Evolutionary conservation across 495 filamentous ascomycete species (phyloP), one percentile per base, ranked within the genome.

Genomic region (Aspergillus kassunensis): DNA sequence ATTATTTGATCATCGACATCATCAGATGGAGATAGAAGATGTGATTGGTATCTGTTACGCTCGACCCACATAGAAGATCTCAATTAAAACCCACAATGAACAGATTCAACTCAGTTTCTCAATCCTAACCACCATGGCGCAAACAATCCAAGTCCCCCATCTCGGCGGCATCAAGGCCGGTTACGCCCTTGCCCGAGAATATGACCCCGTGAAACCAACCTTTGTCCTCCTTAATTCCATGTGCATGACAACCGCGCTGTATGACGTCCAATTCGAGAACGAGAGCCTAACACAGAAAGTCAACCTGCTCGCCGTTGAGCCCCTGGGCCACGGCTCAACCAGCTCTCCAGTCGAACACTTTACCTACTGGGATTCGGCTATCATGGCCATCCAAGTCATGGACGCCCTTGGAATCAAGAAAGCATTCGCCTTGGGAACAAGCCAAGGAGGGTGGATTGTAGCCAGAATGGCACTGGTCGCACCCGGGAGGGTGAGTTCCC

Each of bases 391-490:
- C 30, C 73, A 79, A 51, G 71, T 79, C 20, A 60, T 81, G 65
- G 74, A 82, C 25, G 70, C 69, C 4, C 61, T 88, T 16, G 71
- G 74, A 1, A 72, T 87, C 35, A 49, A 75, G 49, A 81, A 84
- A 65, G 80, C 77, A 1, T 86, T 82, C 59, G 76, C 71, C 0
- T 63, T 86, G 6, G 83, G 84, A 11, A 84, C 82, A 1, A 83
- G 79, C 54, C 83, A 87, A 61, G 84, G 84, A 0, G 82, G 80
- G 1, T 87, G 81, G 81, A 79, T 87, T 20, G 79, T 75, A 0
- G 67, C 71, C 4, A 60, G 82, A 12, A 86, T 87, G 82, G 83
- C 80, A 0, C 51, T 86, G 37, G 53, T 86, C 44, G 78, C 76
- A 7, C 83, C 83, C 0, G 78, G 84, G 19, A 77, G 63, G 65